These are phyloP conservation scores for Barbarea vulgaris DNA, from an alignment of 345 rosid species.

Conservation along the genomic window DNA sequence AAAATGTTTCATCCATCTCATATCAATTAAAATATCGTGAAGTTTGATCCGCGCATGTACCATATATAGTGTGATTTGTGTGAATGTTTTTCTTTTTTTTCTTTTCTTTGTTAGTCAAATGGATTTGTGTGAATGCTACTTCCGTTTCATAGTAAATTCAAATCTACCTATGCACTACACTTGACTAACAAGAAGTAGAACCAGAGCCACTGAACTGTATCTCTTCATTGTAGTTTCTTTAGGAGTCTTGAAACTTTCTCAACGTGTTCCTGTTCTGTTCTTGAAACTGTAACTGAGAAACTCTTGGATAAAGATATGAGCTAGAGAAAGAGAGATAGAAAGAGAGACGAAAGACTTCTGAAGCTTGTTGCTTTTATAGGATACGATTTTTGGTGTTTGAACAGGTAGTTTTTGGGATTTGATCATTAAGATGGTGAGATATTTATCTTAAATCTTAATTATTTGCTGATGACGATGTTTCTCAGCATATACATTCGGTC, in stretches of 20 bases:
- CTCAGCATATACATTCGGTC: background rate
- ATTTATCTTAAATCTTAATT: conserved; percentile 23
- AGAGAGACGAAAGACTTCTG: conserved; percentile 23
- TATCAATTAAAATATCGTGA: no score
- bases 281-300: conserved; percentile 3
- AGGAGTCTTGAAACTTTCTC: background rate
- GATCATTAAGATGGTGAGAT: conserved; percentile 33
- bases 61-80: no score
- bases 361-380: conserved; percentile 27
- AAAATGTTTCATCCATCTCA: background rate
- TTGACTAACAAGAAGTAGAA: conserved; percentile 33
- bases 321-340: conserved; percentile 15
- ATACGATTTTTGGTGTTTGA: conserved; percentile 14
- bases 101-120: no score
- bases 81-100: no score
- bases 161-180: conserved; percentile 9
- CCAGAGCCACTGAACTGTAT: conserved; percentile 18
- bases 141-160: background rate
- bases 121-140: background rate
- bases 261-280: background rate
- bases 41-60: no score
- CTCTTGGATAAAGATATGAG: conserved; percentile 12
- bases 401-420: conserved; percentile 41
- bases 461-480: conserved; percentile 17
- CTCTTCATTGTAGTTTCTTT: conserved; percentile 22